phyloP scores from a whole-genome alignment of 495 filamentous ascomycete species.

The Penicillium maclennaniae region DNA sequence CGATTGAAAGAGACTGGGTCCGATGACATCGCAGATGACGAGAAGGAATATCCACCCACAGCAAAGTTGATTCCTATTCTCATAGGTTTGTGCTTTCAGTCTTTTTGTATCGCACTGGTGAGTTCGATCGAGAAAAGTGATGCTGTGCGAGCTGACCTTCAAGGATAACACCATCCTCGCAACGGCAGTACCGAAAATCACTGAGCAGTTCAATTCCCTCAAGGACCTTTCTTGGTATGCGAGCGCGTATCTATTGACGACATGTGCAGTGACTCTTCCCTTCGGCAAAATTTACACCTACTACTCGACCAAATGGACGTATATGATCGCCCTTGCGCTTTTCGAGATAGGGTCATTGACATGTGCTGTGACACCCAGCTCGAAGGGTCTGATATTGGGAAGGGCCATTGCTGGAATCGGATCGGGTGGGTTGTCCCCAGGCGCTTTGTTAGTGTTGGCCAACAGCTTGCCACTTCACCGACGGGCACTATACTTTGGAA shows the following conservation, averaged over 20 bases:
- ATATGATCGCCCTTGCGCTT: constrained; percentile 63
- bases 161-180: constrained; percentile 76
- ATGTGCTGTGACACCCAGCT: constrained; percentile 74
- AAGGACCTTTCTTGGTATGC: constrained; percentile 81
- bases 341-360: constrained; percentile 82
- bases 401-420: constrained; percentile 82
- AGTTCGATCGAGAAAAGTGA: constrained; percentile 3
- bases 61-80: constrained; percentile 54
- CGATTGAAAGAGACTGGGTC: constrained; percentile 18
- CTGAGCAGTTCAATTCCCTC: constrained; percentile 70
- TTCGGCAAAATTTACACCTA: constrained; percentile 80
- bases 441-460: constrained; percentile 75
- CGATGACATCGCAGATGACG: constrained; percentile 27
- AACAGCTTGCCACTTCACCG: constrained; percentile 67
- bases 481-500: constrained; percentile 68
- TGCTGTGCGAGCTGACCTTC: background rate
- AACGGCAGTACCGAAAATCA: constrained; percentile 82
- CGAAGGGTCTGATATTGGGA: constrained; percentile 73
- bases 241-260: constrained; percentile 65
- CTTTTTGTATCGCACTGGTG: constrained; percentile 64
- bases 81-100: constrained; percentile 55
- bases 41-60: constrained; percentile 45
- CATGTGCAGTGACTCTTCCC: constrained; percentile 65
- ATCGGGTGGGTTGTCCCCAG: constrained; percentile 76
- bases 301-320: constrained; percentile 72